phyloP scores from a whole-genome alignment of 257 asterid species.

The Sherardia arvensis region DNA sequence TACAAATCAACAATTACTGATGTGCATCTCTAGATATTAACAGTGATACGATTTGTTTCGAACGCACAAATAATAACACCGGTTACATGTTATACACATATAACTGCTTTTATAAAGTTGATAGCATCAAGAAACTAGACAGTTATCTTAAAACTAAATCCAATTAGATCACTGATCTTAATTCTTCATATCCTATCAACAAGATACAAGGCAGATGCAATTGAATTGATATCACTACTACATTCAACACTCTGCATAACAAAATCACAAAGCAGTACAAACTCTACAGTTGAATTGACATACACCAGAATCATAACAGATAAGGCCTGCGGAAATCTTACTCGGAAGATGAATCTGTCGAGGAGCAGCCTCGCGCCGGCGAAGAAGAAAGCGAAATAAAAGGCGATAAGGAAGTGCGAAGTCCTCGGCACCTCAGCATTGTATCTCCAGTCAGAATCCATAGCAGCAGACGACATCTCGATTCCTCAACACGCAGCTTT shows the following conservation, averaged over 20 bases:
- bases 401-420: conserved; percentile 44
- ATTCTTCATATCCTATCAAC: not conserved
- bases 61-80: not conserved
- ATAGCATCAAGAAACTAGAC: not conserved
- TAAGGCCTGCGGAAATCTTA: conserved; percentile 23
- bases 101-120: not conserved
- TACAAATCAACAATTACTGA: not conserved
- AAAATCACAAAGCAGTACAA: not conserved
- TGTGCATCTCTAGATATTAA: not conserved
- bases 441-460: conserved; percentile 51
- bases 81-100: not conserved
- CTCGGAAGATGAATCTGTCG: conserved; percentile 66
- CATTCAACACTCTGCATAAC: conserved; percentile 2
- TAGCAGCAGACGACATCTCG: conserved; percentile 16
- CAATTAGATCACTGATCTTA: not conserved
- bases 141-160: too few relatives aligned
- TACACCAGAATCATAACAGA: not conserved
- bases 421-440: conserved; percentile 38
- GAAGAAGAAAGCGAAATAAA: conserved; percentile 48
- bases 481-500: conserved; percentile 1
- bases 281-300: not conserved
- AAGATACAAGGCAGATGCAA: not conserved
- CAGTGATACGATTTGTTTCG: not conserved
- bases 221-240: not conserved
- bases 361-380: conserved; percentile 60